A percentile compares a stretch with the other conserved stretches of the same genome.
Conservation (phyloP, 495 filamentous ascomycete species). For the Hypoxylon cercidicola region DNA sequence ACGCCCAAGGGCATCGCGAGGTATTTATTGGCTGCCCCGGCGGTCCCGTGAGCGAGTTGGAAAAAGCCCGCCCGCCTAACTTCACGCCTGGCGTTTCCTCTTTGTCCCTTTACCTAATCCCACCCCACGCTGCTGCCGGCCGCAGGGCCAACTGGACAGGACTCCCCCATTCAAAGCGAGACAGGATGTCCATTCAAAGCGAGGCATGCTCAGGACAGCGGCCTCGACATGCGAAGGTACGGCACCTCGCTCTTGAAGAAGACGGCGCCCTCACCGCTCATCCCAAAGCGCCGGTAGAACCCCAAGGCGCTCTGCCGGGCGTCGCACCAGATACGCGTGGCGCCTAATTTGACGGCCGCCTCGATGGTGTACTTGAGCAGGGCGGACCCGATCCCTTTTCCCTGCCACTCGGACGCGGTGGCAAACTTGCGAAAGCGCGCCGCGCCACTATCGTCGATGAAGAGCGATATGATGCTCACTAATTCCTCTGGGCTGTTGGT, state of each 20-base stretch:
- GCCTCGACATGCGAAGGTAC: slow-evolving; percentile 36
- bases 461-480: slow-evolving; percentile 39
- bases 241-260: slow-evolving; percentile 39
- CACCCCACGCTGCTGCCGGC: slow-evolving; percentile 14
- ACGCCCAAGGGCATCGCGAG: slow-evolving; percentile 5
- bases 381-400: slow-evolving; percentile 34
- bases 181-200: background rate
- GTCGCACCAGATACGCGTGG: slow-evolving; percentile 42
- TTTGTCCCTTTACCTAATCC: slow-evolving; percentile 5
- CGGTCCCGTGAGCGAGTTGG: slow-evolving; percentile 22
- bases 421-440: slow-evolving; percentile 41
- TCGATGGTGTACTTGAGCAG: slow-evolving; percentile 32
- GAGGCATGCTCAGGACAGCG: slow-evolving; percentile 20
- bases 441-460: slow-evolving; percentile 32
- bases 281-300: slow-evolving; percentile 38
- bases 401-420: slow-evolving; percentile 38
- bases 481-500: slow-evolving; percentile 14
- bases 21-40: slow-evolving; percentile 24
- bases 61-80: slow-evolving; percentile 25
- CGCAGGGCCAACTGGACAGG: background rate
- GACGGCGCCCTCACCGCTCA: slow-evolving; percentile 33
- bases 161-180: background rate
- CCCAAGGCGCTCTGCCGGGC: slow-evolving; percentile 37
- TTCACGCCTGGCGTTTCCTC: slow-evolving; percentile 18
- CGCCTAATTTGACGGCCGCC: slow-evolving; percentile 30